Evolutionary conservation across 768 basidiomycete species (phyloP).

Genomic region (Nidularia pulvinata): DNA sequence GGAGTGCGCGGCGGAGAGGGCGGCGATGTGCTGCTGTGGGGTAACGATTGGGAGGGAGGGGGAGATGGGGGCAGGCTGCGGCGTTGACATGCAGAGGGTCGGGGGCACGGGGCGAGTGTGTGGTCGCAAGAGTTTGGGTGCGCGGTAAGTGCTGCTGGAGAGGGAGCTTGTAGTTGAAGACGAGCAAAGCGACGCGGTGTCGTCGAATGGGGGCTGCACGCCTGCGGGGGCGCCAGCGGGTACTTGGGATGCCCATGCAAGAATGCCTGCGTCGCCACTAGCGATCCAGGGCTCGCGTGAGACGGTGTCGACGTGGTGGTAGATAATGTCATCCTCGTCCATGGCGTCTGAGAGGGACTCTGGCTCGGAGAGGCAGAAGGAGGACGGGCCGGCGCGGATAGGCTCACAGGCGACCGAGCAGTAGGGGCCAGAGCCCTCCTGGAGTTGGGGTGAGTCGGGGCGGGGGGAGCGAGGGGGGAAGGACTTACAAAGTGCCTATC

Average conservation of each 20-base stretch:
- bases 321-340: slow-evolving; percentile 21
- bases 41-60: slow-evolving; percentile 27
- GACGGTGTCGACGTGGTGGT: slow-evolving; percentile 14
- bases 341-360: slow-evolving; percentile 8
- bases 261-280: slow-evolving; percentile 40
- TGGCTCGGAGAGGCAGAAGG: neutral
- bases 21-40: slow-evolving; percentile 27
- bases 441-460: slow-evolving; percentile 12
- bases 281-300: slow-evolving; percentile 26
- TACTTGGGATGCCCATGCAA: slow-evolving; percentile 43
- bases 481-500: slow-evolving; percentile 53
- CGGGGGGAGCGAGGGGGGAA: slow-evolving; percentile 3
- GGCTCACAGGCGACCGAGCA: slow-evolving; percentile 48
- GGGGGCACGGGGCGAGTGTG: slow-evolving; percentile 39
- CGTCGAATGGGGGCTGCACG: neutral
- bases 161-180: slow-evolving; percentile 13
- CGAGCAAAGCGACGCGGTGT: slow-evolving; percentile 11
- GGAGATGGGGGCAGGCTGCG: slow-evolving; percentile 22
- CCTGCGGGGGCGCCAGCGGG: slow-evolving; percentile 25
- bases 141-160: slow-evolving; percentile 15
- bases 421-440: slow-evolving; percentile 40
- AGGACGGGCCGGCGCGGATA: slow-evolving; percentile 22
- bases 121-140: slow-evolving; percentile 38
- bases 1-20: slow-evolving; percentile 19
- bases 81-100: slow-evolving; percentile 49